Evolutionary conservation across 177 flowering plant species (phyloP).

Genomic region (Viscum album): DNA sequence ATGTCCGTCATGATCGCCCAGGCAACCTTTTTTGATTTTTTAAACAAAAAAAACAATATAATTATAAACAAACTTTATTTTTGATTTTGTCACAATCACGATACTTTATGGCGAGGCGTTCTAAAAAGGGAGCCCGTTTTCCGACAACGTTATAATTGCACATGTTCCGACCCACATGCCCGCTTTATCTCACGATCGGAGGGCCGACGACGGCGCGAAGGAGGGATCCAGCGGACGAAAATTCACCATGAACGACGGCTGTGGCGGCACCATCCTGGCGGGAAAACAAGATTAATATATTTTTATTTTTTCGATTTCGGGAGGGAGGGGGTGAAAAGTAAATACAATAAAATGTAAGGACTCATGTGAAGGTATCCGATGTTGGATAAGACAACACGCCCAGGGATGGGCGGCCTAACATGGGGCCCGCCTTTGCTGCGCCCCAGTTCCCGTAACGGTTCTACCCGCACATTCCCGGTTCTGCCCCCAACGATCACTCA

Average conservation of each 20-base stretch:
- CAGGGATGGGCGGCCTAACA: background rate
- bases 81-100: too few species aligned
- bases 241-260: background rate
- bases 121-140: background rate
- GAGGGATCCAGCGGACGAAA: background rate
- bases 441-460: background rate
- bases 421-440: too few species aligned
- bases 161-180: background rate
- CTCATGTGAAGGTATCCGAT: background rate
- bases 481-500: background rate
- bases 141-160: background rate
- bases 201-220: background rate
- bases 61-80: too few species aligned
- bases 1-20: too few species aligned
- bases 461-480: background rate
- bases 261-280: background rate
- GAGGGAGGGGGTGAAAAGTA: too few species aligned
- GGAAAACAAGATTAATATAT: background rate
- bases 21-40: too few species aligned
- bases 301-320: background rate
- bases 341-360: background rate
- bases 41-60: too few species aligned
- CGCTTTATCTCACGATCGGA: background rate
- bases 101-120: background rate
- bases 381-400: background rate